Conservation (phyloP, 768 basidiomycete species). For the Hortiboletus campestris region DNA sequence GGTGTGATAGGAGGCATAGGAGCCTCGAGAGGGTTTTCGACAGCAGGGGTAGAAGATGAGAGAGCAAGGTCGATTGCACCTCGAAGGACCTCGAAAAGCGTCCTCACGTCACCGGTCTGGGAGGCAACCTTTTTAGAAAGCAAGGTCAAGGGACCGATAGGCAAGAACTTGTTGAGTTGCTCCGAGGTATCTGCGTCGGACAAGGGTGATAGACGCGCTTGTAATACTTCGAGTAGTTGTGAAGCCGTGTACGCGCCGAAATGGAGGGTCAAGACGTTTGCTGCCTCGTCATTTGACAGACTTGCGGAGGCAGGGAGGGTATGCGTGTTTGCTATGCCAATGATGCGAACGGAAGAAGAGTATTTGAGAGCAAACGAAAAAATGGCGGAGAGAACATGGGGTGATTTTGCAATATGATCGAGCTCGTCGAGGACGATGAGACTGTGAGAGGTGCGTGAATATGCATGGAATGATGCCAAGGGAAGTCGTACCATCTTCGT, state of each 20-base stretch:
- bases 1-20: constrained; percentile 54
- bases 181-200: constrained; percentile 33
- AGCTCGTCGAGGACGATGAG: constrained; percentile 84
- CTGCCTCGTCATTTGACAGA: constrained; percentile 35
- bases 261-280: constrained; percentile 61
- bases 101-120: constrained; percentile 80
- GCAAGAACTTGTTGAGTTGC: constrained; percentile 54
- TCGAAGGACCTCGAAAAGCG: constrained; percentile 75
- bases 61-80: constrained; percentile 73
- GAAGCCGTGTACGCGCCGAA: constrained; percentile 76
- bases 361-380: constrained; percentile 65
- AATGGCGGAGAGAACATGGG: constrained; percentile 56
- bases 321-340: constrained; percentile 89
- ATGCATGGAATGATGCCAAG: constrained; percentile 7
- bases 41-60: constrained; percentile 20
- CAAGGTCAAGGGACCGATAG: constrained; percentile 60
- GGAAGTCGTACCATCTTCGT: constrained; percentile 49
- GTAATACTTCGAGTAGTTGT: constrained; percentile 69
- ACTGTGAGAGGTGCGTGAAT: constrained; percentile 37
- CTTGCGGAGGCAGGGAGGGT: constrained; percentile 64
- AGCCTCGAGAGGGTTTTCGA: constrained; percentile 30
- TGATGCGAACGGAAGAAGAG: constrained; percentile 56
- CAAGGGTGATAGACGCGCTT: constrained; percentile 58
- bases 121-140: constrained; percentile 80
- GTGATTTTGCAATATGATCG: constrained; percentile 70